phyloP scores from a whole-genome alignment of 495 filamentous ascomycete species.

The Hypoxylon fragiforme region DNA sequence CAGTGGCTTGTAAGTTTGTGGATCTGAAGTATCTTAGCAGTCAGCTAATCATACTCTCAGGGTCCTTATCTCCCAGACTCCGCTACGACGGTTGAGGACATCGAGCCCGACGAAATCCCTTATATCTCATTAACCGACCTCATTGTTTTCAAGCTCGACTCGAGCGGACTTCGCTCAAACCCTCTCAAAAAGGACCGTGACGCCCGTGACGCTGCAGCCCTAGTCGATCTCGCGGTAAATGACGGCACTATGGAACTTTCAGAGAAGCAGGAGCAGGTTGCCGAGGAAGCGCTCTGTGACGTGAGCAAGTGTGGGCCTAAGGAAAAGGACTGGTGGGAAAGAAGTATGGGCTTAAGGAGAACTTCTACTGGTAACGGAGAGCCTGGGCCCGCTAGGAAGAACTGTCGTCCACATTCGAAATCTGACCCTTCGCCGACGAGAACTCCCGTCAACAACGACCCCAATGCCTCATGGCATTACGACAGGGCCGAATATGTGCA shows the following conservation, averaged over 20 bases:
- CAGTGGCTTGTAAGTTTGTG: slow-evolving; percentile 31
- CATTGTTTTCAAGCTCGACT: slow-evolving; percentile 34
- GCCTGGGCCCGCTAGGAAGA: not conserved
- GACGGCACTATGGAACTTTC: slow-evolving; percentile 13
- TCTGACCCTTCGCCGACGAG: slow-evolving; percentile 24
- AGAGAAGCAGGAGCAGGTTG: slow-evolving; percentile 27
- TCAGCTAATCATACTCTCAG: slow-evolving; percentile 10
- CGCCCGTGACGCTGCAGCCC: slow-evolving; percentile 23
- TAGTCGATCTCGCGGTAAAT: slow-evolving; percentile 17
- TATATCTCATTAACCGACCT: slow-evolving; percentile 34
- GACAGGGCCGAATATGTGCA: slow-evolving; percentile 19
- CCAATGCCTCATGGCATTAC: slow-evolving; percentile 25
- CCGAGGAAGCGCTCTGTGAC: slow-evolving; percentile 34
- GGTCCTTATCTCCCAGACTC: slow-evolving; percentile 28
- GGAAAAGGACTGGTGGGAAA: slow-evolving; percentile 35
- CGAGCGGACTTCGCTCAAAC: slow-evolving; percentile 25
- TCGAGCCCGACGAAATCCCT: slow-evolving; percentile 21
- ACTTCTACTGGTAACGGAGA: not conserved
- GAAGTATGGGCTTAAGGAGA: slow-evolving; percentile 12
- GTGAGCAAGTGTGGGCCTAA: slow-evolving; percentile 24
- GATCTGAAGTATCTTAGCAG: not conserved
- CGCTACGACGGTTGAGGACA: slow-evolving; percentile 20
- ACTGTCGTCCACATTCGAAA: slow-evolving; percentile 23
- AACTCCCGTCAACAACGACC: not conserved
- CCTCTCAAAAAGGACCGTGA: slow-evolving; percentile 23